Evolutionary conservation across 176 grass and related monocot genomes (phyloP), one percentile per base, ranked within the genome.

Genomic region (Triticum urartu): DNA sequence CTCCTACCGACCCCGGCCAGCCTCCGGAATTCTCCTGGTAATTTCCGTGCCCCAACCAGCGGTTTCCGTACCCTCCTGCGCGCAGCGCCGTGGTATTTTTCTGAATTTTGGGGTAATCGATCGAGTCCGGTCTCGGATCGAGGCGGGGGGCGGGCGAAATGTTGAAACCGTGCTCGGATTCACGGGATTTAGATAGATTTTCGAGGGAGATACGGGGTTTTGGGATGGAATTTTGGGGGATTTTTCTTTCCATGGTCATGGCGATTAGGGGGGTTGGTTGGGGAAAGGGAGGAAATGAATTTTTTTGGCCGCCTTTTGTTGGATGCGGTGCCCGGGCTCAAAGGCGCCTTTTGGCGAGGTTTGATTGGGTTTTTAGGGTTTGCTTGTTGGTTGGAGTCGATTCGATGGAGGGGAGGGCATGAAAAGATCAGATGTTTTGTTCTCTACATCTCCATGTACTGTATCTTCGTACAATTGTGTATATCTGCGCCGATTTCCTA

Each of bases 271-370:
- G 48, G 40, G 20, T 21, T 21, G 17, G 61, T 86, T 90, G 79
- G 79, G 84, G 79, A 77, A 86, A 81, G 72, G 38, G 63, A 36
- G 40, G 79, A 90, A 90, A 86, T 22, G 63, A 81, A 52, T 77
- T 90, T 77, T 89, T 76, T 69, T 33, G 6, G 3, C 3, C 3
- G 14, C 45, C 66, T 71, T 81, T 86, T 48, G 28, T 26, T 89
- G 42, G 32, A 73, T 39, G 52, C 14, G 30, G 28, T 48, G 50
- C 15, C 24, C 69, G 26, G 77, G 7, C 61, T 18, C 42, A 74
- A 13, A 17, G 68, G 60, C 9, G 47, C 62, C 45, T 81, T 68
- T 48, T 60, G 4, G 17, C 9, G 33, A 67, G 22, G 24, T 45
- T 68, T 82, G 48, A 68, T 75, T 36, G 34, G 56, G 25, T 25